Base-by-base conservation (phyloP, 768 basidiomycete genomes). In the Mycena sanguinolenta region DNA sequence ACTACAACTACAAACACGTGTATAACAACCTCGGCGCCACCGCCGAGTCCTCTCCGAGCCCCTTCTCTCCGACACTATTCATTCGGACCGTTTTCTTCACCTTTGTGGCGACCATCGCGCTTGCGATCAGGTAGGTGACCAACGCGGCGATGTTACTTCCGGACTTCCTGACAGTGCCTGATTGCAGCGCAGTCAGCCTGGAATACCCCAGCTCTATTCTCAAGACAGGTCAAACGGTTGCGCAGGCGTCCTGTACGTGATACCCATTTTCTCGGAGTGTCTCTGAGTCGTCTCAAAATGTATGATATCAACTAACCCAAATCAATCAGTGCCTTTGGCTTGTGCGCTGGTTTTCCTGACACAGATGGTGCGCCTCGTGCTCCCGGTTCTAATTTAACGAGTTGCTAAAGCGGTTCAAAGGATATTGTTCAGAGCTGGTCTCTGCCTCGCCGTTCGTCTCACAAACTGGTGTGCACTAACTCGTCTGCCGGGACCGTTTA, bases 401-500 rank as follows among this genome's bases (percentile, higher is more conserved):
- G 7, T 59, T 21, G 19, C 10, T 12, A 28, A 44, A 1, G 39
- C 27, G 7, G 19, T 30, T 59, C n/a, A 17, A 44, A 59, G 58
- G 58, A 59, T 59, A 59, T 59, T 21, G 10, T 59, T 19, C 38
- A 46, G 42, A 59, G 58, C 42, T 59, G 58, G 58, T 57, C 55
- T 57, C 55, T 57, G 34, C 34, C 13, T 57, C 34, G n/a, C 10
- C 21, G 17, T 53, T 5, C 10, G 8, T 8, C 16, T 10, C 34
- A 19, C n/a, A n/a, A n/a, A n/a, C n/a, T n/a, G n/a, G n/a, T n/a
- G n/a, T n/a, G n/a, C n/a, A n/a, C n/a, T n/a, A n/a, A n/a, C n/a
- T n/a, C n/a, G n/a, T n/a, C n/a, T n/a, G n/a, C n/a, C n/a, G n/a
- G n/a, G n/a, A n/a, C n/a, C n/a, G n/a, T n/a, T n/a, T n/a, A n/a